Evolutionary conservation across 306 rosid species (phyloP).

Genomic region (Cucurbita maxima): DNA sequence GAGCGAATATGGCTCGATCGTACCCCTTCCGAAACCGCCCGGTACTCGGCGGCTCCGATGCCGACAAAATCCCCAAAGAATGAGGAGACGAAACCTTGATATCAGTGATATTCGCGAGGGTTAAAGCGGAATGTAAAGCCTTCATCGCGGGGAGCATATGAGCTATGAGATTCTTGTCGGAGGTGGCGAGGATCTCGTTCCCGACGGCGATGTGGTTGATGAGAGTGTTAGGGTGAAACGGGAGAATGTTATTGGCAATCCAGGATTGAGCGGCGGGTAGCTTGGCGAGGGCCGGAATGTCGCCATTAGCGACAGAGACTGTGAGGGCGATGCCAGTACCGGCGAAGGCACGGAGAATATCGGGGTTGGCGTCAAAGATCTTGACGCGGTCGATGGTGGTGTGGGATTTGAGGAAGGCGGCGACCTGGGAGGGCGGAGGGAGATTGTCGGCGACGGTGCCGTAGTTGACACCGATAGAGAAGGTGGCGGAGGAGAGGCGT

Average conservation of each 20-base stretch:
- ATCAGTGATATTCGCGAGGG: slow-evolving; percentile 28
- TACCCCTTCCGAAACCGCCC: slow-evolving; percentile 55
- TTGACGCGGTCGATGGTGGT: slow-evolving; percentile 59
- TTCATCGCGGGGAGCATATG: slow-evolving; percentile 63
- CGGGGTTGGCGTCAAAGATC: slow-evolving; percentile 59
- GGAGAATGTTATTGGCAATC: slow-evolving; percentile 42
- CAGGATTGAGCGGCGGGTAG: slow-evolving; percentile 49
- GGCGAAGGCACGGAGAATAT: slow-evolving; percentile 51
- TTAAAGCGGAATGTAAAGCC: slow-evolving; percentile 35
- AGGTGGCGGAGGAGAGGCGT: slow-evolving; percentile 6
- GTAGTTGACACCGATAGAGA: slow-evolving; percentile 68
- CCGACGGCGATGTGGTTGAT: slow-evolving; percentile 64
- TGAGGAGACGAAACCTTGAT: slow-evolving; percentile 53
- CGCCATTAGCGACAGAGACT: slow-evolving; percentile 42
- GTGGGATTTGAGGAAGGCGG: slow-evolving; percentile 53
- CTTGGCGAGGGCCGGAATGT: slow-evolving; percentile 44
- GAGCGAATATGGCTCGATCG: slow-evolving; percentile 42
- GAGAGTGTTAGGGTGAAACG: slow-evolving; percentile 38
- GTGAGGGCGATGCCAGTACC: slow-evolving; percentile 47
- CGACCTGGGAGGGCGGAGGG: slow-evolving; percentile 47
- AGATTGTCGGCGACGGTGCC: slow-evolving; percentile 78
- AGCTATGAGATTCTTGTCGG: slow-evolving; percentile 57
- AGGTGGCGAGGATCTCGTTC: slow-evolving; percentile 72
- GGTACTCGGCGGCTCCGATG: slow-evolving; percentile 59
- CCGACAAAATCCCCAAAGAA: slow-evolving; percentile 57